Conservation (phyloP, 164 flowering plant species). For the Pachysandra terminalis region DNA sequence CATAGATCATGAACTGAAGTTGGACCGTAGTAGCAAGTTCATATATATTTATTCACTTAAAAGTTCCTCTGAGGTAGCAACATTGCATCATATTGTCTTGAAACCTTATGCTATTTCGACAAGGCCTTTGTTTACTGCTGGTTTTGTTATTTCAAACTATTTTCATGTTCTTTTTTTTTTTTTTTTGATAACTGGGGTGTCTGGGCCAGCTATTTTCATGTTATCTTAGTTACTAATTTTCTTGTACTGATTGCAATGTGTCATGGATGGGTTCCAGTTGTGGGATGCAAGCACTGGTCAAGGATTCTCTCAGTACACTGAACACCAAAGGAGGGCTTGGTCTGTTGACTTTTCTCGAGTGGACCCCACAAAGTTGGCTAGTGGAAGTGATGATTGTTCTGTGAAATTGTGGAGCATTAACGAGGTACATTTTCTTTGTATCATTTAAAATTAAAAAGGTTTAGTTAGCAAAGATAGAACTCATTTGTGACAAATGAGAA, state of each 20-base stretch:
- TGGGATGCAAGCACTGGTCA: slow-evolving; percentile 95
- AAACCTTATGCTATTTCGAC: too few relatives aligned
- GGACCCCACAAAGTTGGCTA: slow-evolving; percentile 85
- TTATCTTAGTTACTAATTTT: background rate
- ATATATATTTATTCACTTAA: too few relatives aligned
- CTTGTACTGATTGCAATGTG: slow-evolving; percentile 2
- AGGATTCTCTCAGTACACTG: slow-evolving; percentile 51
- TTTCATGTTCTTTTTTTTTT: background rate
- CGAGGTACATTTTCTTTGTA: slow-evolving; percentile 47
- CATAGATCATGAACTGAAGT: too few relatives aligned
- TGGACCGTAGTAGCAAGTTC: too few relatives aligned
- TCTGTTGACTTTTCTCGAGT: slow-evolving; percentile 88
- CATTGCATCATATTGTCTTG: too few relatives aligned
- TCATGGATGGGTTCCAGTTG: slow-evolving; percentile 46
- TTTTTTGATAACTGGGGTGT: too few relatives aligned
- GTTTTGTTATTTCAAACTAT: too few relatives aligned
- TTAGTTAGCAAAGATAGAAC: too few relatives aligned
- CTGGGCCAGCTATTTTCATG: too few relatives aligned
- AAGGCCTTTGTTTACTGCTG: background rate
- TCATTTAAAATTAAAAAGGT: background rate
- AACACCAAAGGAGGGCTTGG: slow-evolving; percentile 91
- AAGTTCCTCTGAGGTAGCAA: too few relatives aligned
- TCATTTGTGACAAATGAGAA: too few relatives aligned
- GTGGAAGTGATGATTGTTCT: slow-evolving; percentile 95
- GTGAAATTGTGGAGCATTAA: slow-evolving; percentile 95